These are phyloP conservation scores for Kluyveromyces sp. DNA, from an alignment of 1,139 yeast genomes.

Conservation along the genomic window DNA sequence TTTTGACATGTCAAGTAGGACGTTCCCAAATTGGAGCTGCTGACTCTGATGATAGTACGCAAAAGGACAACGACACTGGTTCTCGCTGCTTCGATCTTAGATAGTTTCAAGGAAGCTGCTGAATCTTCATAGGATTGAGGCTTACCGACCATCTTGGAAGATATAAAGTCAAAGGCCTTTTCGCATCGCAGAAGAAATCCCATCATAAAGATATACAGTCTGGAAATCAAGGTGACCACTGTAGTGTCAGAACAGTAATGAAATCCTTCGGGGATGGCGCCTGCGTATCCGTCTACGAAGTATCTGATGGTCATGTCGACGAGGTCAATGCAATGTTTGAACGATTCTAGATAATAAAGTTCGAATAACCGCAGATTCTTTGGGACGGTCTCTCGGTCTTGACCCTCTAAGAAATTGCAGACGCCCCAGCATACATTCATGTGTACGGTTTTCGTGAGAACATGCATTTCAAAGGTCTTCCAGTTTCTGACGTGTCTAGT, in stretches of 20 bases:
- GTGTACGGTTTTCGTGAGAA: slow-evolving; percentile 1
- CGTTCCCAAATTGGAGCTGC: neutral
- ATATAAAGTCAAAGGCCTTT: neutral
- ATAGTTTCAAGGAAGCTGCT: neutral
- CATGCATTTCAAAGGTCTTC: slow-evolving; percentile 6
- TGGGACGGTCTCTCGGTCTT: neutral
- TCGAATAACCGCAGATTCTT: slow-evolving; percentile 1
- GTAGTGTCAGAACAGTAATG: neutral
- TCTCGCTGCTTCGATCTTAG: neutral
- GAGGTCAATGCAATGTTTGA: slow-evolving; percentile 5
- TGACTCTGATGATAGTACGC: neutral
- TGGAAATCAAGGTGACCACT: neutral
- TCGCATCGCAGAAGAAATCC: slow-evolving; percentile 3
- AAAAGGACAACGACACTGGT: neutral
- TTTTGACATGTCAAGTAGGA: slow-evolving; percentile 2
- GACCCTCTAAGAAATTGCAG: slow-evolving; percentile 2
- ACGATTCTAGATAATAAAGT: neutral
- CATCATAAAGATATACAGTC: neutral
- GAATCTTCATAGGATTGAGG: neutral
- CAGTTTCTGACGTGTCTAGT: neutral
- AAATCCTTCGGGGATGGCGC: neutral
- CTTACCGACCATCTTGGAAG: neutral
- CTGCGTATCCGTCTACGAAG: neutral
- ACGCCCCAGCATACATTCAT: slow-evolving; percentile 5
- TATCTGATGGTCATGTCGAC: slow-evolving; percentile 2